Base-by-base conservation (phyloP, 768 basidiomycete species). In the Amanita thiersii region DNA sequence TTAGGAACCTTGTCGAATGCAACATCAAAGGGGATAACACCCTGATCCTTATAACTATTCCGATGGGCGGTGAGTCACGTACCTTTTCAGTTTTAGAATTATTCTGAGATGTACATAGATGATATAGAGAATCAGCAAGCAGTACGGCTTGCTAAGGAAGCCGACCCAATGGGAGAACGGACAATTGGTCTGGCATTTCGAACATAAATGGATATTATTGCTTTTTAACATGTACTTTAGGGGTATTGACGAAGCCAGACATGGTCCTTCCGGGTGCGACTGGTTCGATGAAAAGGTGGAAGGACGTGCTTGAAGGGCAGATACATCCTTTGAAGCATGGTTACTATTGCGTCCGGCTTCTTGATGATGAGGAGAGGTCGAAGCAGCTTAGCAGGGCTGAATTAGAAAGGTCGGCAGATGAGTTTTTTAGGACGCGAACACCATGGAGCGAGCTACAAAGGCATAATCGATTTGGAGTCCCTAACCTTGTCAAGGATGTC, bases 241-340 rank as follows among this genome's bases (percentile, higher is more conserved):
- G 78, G 4, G 71, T 86, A 1, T 64, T 85, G 7, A 86, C 84
- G 0, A 86, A 86, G 49, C 77, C 81, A 0, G 85, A 87, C 47
- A 64, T 56, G 3, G 56, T 86, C 1, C 53, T 59, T 1, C 31
- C 47, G 0, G 77, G 77, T 7, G 61, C 69, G 2, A 65, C 53
- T 3, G 61, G 68, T 30, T 33, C 63, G 33, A 69, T 60, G 11
- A 34, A 61, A 23, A 32, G 26, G 20, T 84, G 81, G 79, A 58
- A 63, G n/a, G 61, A 67, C 0, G 61, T 77, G 2, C 56, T 84
- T 4, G 64, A 74, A 44, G 76, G 73, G 23, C 31, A 20, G 38
- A 35, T 55, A 34, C 58, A 82, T 49, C 39, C 12, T 11, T 58
- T 83, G 44, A 65, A 51, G 26, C 76, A 76, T 39, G 73, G 82